Conservation (phyloP, 441 rosid species). For the Eutrema salsugineum region DNA sequence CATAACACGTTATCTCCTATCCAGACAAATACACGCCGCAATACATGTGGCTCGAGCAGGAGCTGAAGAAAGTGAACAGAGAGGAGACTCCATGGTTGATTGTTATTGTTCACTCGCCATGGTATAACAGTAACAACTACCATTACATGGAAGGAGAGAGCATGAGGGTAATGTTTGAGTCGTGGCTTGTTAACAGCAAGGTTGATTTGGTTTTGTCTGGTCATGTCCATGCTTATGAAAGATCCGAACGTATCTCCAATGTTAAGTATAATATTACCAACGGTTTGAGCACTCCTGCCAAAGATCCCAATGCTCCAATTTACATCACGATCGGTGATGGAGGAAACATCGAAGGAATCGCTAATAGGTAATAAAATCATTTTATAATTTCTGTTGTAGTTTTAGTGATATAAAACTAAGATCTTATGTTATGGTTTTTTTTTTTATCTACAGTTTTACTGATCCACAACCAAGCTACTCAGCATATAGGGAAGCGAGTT, state of each 20-base stretch:
- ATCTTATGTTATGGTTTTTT: background rate
- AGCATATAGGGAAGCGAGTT: constrained; percentile 84
- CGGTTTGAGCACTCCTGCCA: constrained; percentile 42
- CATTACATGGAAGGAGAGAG: constrained; percentile 82
- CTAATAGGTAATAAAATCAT: background rate
- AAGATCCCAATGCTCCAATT: constrained; percentile 48
- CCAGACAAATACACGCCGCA: constrained; percentile 67
- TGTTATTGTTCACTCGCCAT: constrained; percentile 57
- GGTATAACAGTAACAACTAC: constrained; percentile 54
- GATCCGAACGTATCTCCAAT: constrained; percentile 42
- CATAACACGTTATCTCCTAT: background rate
- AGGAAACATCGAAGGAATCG: constrained; percentile 57
- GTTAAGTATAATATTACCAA: constrained; percentile 41
- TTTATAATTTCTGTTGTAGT: background rate
- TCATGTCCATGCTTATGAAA: constrained; percentile 71
- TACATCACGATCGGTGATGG: constrained; percentile 62
- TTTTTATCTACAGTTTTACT: constrained; percentile 38
- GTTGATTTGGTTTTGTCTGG: constrained; percentile 69
- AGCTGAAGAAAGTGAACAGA: constrained; percentile 56
- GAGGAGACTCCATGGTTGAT: constrained; percentile 69
- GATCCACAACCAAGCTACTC: constrained; percentile 83
- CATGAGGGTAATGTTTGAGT: constrained; percentile 60
- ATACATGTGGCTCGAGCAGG: constrained; percentile 50
- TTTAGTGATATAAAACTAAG: background rate
- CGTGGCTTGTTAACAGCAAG: constrained; percentile 60